Evolutionary conservation across 805 yeast species (phyloP).

Genomic region (Kodamaea hsintzibuensis): DNA sequence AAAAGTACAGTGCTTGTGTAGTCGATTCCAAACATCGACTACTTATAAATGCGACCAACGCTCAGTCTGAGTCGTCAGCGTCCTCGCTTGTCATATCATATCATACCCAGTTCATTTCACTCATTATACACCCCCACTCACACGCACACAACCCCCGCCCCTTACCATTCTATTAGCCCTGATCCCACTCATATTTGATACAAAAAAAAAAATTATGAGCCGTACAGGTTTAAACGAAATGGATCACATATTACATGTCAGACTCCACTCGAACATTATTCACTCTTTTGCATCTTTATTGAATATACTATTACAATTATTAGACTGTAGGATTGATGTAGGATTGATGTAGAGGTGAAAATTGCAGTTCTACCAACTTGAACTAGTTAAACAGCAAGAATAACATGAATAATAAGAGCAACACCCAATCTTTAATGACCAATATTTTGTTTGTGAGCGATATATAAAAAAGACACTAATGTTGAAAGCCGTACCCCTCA

Average conservation of each 20-base stretch:
- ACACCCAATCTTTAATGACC: no score
- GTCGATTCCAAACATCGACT: no score
- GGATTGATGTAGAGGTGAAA: no score
- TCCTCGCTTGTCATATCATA: neutral
- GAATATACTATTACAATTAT: neutral
- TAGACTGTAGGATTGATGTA: neutral
- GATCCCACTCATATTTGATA: neutral
- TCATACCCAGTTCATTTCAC: neutral
- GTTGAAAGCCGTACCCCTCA: no score
- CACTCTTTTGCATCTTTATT: no score
- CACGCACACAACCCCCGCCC: neutral
- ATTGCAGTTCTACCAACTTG: no score
- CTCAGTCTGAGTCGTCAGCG: neutral
- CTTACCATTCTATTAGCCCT: neutral
- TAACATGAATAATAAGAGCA: no score
- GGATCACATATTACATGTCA: neutral
- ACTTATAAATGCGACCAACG: no score
- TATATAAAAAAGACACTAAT: no score
- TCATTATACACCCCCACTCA: neutral
- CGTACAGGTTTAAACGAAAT: neutral
- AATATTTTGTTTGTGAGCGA: no score
- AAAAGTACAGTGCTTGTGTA: neutral
- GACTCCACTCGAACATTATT: no score
- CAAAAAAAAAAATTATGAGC: neutral
- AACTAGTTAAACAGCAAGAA: no score